Conservation (phyloP, 2,329 filamentous ascomycete genomes). For the Fusarium aywerte region DNA sequence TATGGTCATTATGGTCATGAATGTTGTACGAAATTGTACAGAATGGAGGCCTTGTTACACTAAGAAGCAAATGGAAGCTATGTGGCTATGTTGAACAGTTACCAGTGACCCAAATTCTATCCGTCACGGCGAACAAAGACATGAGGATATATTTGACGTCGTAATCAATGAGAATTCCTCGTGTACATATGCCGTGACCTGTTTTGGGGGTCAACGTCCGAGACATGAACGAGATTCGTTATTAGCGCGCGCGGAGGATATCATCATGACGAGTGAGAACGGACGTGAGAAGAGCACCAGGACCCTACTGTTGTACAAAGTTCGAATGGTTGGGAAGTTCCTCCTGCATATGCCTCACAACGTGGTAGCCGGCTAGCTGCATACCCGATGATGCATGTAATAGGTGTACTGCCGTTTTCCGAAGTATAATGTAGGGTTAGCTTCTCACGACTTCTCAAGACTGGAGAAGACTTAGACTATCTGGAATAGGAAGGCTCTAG, state of each 20-base stretch:
- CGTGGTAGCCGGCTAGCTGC: conserved; percentile 13
- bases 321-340: neutral
- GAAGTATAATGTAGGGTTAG: neutral
- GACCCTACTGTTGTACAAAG: neutral
- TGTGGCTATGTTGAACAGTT: neutral
- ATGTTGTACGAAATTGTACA: too few relatives aligned
- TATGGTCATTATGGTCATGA: too few relatives aligned
- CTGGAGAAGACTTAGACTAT: neutral
- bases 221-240: neutral
- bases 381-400: conserved; percentile 20
- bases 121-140: neutral
- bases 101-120: neutral
- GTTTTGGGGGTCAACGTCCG: neutral
- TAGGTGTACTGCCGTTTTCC: conserved; percentile 6
- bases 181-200: neutral
- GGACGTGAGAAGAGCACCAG: neutral
- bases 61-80: too few relatives aligned
- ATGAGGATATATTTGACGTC: neutral
- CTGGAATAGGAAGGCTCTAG: neutral
- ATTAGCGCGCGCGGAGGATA: neutral
- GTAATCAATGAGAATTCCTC: neutral
- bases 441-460: neutral
- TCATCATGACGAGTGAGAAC: neutral
- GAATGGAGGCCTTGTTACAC: neutral
- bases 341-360: conserved; percentile 5